Evolutionary conservation across 164 flowering plant genomes (phyloP).

Genomic region (Cinnamomum micranthum): DNA sequence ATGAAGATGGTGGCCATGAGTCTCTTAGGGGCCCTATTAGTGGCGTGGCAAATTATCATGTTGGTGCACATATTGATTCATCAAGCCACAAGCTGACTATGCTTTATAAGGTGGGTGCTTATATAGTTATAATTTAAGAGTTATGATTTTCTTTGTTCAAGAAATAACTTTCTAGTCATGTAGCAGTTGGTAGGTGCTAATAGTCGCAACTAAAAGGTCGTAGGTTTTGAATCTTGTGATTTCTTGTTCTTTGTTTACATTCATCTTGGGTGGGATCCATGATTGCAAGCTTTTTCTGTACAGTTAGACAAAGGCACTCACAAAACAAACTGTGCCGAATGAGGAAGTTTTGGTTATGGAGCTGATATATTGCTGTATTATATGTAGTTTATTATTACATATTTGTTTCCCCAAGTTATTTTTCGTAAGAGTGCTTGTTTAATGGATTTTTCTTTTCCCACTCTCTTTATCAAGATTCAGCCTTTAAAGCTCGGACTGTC

Average conservation of each 20-base stretch:
- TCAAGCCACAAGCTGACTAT: slow-evolving; percentile 89
- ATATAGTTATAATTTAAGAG: not conserved
- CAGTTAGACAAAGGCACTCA: not conserved
- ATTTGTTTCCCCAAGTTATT: not conserved
- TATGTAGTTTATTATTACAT: not conserved
- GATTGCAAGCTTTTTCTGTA: not conserved
- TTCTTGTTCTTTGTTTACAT: not conserved
- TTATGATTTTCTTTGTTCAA: not conserved
- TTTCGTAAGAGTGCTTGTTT: too few species aligned
- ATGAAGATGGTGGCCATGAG: slow-evolving; percentile 34
- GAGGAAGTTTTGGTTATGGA: not conserved
- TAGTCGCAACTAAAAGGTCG: too few species aligned
- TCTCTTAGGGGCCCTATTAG: slow-evolving; percentile 26
- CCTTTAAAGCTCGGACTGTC: too few species aligned
- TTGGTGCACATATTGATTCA: slow-evolving; percentile 92
- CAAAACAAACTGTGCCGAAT: not conserved
- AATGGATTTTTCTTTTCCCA: too few species aligned
- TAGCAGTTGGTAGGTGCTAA: too few species aligned
- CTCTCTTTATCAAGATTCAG: too few species aligned
- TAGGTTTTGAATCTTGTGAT: not conserved
- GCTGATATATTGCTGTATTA: not conserved
- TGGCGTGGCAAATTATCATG: slow-evolving; percentile 93
- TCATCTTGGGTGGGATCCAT: not conserved
- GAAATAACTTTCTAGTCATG: not conserved
- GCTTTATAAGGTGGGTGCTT: slow-evolving; percentile 83